Evolutionary conservation across 2,329 filamentous ascomycete species (phyloP).

Genomic region (Fusarium napiforme): DNA sequence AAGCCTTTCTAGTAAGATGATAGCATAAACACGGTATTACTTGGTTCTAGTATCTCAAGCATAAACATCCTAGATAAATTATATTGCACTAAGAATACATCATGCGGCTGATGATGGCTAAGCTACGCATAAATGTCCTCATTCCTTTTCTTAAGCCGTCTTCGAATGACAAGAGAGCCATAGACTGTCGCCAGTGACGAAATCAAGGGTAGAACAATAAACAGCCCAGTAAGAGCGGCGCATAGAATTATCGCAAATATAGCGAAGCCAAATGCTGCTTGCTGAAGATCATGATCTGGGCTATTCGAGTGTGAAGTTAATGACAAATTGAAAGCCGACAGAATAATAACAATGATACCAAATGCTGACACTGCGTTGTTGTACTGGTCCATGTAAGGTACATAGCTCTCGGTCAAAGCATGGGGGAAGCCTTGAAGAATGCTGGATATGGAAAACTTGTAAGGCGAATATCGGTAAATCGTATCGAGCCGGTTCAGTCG

Average conservation of each 20-base stretch:
- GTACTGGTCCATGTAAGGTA: constrained; percentile 8
- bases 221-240: background rate
- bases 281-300: background rate
- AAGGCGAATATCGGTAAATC: background rate
- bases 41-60: background rate
- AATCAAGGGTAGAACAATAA: background rate
- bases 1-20: background rate
- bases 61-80: background rate
- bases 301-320: background rate
- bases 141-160: background rate
- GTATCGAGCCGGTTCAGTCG: background rate
- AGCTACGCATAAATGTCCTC: background rate
- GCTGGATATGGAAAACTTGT: constrained; percentile 1
- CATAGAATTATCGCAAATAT: background rate
- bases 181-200: background rate
- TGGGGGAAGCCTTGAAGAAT: background rate
- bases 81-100: background rate
- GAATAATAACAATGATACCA: background rate
- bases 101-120: no score
- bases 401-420: background rate
- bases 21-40: background rate
- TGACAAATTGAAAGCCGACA: background rate
- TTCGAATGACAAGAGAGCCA: background rate
- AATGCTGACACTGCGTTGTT: background rate
- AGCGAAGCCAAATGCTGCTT: background rate